Evolutionary conservation across 2,329 filamentous ascomycete species (phyloP).

Genomic region (Phialocephala sp.): DNA sequence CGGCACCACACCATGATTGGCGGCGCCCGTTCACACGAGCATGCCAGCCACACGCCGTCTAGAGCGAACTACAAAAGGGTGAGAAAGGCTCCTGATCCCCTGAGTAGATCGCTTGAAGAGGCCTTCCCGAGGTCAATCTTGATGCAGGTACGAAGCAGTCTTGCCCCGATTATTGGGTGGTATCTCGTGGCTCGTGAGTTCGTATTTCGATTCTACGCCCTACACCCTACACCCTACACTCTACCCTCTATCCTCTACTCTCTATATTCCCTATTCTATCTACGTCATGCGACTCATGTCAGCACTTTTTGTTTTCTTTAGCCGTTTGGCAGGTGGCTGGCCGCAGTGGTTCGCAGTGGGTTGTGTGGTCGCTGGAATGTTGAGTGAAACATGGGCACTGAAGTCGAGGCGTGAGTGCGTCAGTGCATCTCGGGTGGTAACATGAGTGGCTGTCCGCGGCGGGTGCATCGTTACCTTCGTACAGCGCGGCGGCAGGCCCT

Average conservation of each 20-base stretch:
- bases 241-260: not conserved
- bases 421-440: not conserved
- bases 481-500: conserved; percentile 7
- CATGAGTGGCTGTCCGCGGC: not conserved
- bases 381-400: not conserved
- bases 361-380: conserved; percentile 3
- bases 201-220: no score
- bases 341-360: not conserved
- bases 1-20: conserved; percentile 5
- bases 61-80: not conserved
- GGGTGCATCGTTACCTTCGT: not conserved
- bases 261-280: not conserved
- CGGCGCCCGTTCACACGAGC: conserved; percentile 7
- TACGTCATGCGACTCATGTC: not conserved
- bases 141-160: conserved; percentile 10
- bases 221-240: no score
- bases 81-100: not conserved
- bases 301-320: not conserved
- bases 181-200: no score
- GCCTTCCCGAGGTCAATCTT: no score
- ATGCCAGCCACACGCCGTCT: conserved; percentile 4
- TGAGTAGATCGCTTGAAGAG: not conserved
- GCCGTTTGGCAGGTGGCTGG: conserved; percentile 13
- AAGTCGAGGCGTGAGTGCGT: not conserved
- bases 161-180: no score